phyloP scores from a whole-genome alignment of 768 basidiomycete genomes.

The Phylloporus sp. region DNA sequence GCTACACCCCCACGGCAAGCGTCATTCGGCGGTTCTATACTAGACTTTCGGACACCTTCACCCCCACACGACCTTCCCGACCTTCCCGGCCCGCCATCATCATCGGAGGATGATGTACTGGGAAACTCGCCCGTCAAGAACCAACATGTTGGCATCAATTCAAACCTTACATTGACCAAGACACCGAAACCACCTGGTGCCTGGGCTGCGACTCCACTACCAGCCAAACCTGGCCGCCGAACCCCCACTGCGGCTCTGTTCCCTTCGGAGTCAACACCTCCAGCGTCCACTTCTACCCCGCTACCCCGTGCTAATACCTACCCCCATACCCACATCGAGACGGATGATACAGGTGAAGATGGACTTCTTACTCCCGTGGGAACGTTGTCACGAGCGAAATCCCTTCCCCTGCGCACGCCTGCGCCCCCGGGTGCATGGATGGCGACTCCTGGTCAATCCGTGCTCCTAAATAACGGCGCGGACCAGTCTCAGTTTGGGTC shows the following conservation, averaged over 20 bases:
- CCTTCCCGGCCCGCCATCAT: slow-evolving; percentile 63
- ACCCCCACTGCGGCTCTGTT: slow-evolving; percentile 14
- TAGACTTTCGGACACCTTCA: slow-evolving; percentile 59
- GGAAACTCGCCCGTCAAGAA: slow-evolving; percentile 22
- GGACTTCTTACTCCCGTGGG: slow-evolving; percentile 40
- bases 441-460: slow-evolving; percentile 46
- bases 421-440: slow-evolving; percentile 69
- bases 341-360: slow-evolving; percentile 18
- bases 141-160: slow-evolving; percentile 11
- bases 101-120: slow-evolving; percentile 45
- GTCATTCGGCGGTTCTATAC: slow-evolving; percentile 39
- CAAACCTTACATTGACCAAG: slow-evolving; percentile 35
- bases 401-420: slow-evolving; percentile 54
- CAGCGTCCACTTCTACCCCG: slow-evolving; percentile 25
- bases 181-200: slow-evolving; percentile 47
- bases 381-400: slow-evolving; percentile 47
- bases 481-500: slow-evolving; percentile 34
- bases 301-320: slow-evolving; percentile 15
- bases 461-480: slow-evolving; percentile 8
- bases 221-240: slow-evolving; percentile 14
- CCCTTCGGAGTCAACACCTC: slow-evolving; percentile 24
- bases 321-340: slow-evolving; percentile 15
- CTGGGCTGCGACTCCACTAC: slow-evolving; percentile 41
- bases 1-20: slow-evolving; percentile 48
- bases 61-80: slow-evolving; percentile 61